Evolutionary conservation across 768 basidiomycete species (phyloP).

Genomic region (Xerocomellus chrysenteron): DNA sequence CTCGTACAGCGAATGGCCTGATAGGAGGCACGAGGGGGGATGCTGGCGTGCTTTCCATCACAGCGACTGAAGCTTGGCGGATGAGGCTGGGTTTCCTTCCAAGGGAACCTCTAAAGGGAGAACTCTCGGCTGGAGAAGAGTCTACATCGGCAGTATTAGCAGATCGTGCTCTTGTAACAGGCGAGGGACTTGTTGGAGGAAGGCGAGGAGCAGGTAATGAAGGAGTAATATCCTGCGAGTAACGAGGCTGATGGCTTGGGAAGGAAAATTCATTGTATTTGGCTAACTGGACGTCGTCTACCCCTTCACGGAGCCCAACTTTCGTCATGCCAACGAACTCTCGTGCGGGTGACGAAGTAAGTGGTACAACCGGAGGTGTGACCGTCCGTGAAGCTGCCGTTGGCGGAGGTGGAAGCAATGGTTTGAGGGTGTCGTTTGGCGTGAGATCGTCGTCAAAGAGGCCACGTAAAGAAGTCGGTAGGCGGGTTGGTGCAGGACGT

Average conservation of each 20-base stretch:
- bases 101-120: conserved; percentile 11
- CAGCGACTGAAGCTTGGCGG: conserved; percentile 53
- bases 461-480: conserved; percentile 76
- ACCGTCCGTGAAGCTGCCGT: conserved; percentile 28
- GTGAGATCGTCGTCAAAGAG: conserved; percentile 69
- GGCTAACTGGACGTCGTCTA: conserved; percentile 42
- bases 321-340: conserved; percentile 36
- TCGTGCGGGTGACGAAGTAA: conserved; percentile 37
- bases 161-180: conserved; percentile 36
- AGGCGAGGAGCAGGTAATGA: conserved; percentile 24
- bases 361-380: conserved; percentile 24
- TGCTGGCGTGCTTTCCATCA: conserved; percentile 48
- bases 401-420: conserved; percentile 33
- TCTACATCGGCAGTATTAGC: conserved; percentile 29
- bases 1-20: conserved; percentile 46
- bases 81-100: conserved; percentile 39
- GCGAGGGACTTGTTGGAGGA: conserved; percentile 32
- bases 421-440: conserved; percentile 43
- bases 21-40: conserved; percentile 43
- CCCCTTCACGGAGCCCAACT: conserved; percentile 28
- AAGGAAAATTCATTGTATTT: conserved; percentile 55
- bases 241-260: conserved; percentile 56
- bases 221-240: conserved; percentile 51
- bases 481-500: conserved; percentile 47
- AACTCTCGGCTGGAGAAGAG: conserved; percentile 11